Base-by-base conservation (phyloP, 2,329 filamentous ascomycete species). In the Phoma herbarum region DNA sequence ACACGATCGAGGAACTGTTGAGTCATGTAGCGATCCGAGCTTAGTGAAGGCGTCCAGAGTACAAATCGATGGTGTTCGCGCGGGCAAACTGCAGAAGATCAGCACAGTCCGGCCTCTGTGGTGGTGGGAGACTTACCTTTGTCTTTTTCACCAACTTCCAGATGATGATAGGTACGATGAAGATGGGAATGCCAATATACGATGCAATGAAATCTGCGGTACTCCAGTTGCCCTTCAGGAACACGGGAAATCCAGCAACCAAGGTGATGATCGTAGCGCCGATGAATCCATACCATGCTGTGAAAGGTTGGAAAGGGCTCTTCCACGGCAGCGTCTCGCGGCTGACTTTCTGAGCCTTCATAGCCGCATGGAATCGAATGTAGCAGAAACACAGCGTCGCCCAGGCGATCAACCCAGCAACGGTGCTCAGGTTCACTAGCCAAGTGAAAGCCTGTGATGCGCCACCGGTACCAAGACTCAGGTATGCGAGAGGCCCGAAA, bases 191-290 rank as follows among this genome's bases (percentile, higher is more conserved):
- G 9, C 67, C 67, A 20, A 89, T 82, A 65, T 90, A 90, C 0
- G 85, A 81, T 0, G 86, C 87, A 16, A 68, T 53, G 26, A 67
- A 68, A 16, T 64, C 60, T 6, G 61, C 54, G 2, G 63, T 63
- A 57, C 85, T 82, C 90, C 89, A 93, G 11, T 83, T 83, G 2
- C 80, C 81, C 0, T 88, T 87, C 33, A 92, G 72, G 69, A 93
- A 93, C 0, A 92, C 89, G 0, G 86, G 83, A 62, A 92, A 93
- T 0, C 90, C 90, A 7, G 88, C 85, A 1, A 92, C 85, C 60
- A 92, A 84, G 84, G 92, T 92, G 58, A 89, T 75, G 44, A 84
- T 83, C 2, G 86, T 89, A 37, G 91, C 82, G 20, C 86, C 70
- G 18, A 84, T 72, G 26, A 84, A 86, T 0, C 79, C 72, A n/a